A percentile compares a stretch with the other conserved stretches of the same genome.
Conservation (phyloP, 345 rosid species). For the Noccaea bulbosa region DNA sequence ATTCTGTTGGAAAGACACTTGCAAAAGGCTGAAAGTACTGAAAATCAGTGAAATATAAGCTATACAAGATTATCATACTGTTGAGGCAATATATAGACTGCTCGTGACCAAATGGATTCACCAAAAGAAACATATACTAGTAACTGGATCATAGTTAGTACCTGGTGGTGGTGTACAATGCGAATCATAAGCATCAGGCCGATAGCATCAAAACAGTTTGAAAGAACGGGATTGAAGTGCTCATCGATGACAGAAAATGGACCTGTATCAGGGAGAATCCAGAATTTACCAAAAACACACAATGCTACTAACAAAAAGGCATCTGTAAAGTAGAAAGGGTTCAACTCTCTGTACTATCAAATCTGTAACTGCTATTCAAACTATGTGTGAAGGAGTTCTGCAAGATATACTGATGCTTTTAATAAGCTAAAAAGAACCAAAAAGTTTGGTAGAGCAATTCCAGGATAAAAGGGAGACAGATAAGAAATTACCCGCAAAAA, state of each 20-base stretch:
- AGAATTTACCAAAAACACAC: slow-evolving; percentile 5
- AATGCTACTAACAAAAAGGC: slow-evolving; percentile 24
- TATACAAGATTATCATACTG: too few species aligned
- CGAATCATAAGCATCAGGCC: slow-evolving; percentile 99
- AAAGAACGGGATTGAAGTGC: slow-evolving; percentile 81
- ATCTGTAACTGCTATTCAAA: slow-evolving; percentile 10
- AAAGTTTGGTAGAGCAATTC: not conserved
- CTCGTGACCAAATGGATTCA: slow-evolving; percentile 4
- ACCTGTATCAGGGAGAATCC: slow-evolving; percentile 54
- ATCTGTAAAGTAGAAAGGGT: not conserved
- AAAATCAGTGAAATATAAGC: too few species aligned
- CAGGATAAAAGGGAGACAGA: slow-evolving; percentile 17
- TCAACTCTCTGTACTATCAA: slow-evolving; percentile 11
- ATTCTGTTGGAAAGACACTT: too few species aligned
- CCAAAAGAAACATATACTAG: slow-evolving; percentile 3
- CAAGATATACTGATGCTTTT: slow-evolving; percentile 6
- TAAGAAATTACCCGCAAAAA: slow-evolving; percentile 69
- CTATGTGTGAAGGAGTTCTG: slow-evolving; percentile 19
- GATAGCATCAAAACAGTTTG: slow-evolving; percentile 94
- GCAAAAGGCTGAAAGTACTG: too few species aligned
- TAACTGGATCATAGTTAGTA: slow-evolving; percentile 38
- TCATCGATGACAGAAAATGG: slow-evolving; percentile 96
- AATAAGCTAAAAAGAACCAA: slow-evolving; percentile 17
- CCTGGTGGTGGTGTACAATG: slow-evolving; percentile 96
- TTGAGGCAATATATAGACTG: too few species aligned